Conservation (phyloP, 176 grass and related monocot species). For the Calamus simplicifolius region DNA sequence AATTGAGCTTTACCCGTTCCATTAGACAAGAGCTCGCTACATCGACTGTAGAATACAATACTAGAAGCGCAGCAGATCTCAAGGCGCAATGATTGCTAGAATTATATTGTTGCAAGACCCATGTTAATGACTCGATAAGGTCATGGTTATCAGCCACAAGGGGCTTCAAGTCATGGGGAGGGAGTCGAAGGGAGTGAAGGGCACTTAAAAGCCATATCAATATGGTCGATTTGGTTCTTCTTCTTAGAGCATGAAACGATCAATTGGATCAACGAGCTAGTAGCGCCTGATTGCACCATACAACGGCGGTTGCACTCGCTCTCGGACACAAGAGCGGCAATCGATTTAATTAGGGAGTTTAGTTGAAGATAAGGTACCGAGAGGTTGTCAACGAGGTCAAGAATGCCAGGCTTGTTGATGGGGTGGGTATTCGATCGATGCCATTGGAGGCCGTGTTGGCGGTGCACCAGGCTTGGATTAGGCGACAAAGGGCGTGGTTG, state of each 20-base stretch:
- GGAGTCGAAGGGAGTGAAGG: constrained; percentile 23
- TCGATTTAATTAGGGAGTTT: constrained; percentile 8
- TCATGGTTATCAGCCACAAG: background rate
- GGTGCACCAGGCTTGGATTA: constrained; percentile 32
- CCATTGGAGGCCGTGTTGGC: background rate
- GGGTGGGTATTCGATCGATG: too few species aligned
- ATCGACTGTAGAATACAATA: constrained; percentile 21
- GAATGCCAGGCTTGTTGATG: too few species aligned
- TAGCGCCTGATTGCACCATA: constrained; percentile 25
- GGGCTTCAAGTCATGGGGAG: constrained; percentile 10
- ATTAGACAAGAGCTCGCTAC: background rate
- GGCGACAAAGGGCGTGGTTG: constrained; percentile 54
- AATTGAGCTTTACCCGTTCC: constrained; percentile 11
- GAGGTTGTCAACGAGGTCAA: too few species aligned
- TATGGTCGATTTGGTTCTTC: background rate
- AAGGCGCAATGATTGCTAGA: too few species aligned
- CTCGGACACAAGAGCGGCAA: background rate
- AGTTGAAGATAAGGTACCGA: background rate
- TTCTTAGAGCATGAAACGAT: constrained; percentile 8
- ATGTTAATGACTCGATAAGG: constrained; percentile 25
- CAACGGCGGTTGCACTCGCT: constrained; percentile 7
- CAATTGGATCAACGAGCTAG: constrained; percentile 13
- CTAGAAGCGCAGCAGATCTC: constrained; percentile 1
- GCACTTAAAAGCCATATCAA: constrained; percentile 20
- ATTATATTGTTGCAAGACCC: constrained; percentile 10